These are phyloP conservation scores for Hyphopichia fennica DNA, from an alignment of 1,139 yeast genomes.

Conservation along the genomic window DNA sequence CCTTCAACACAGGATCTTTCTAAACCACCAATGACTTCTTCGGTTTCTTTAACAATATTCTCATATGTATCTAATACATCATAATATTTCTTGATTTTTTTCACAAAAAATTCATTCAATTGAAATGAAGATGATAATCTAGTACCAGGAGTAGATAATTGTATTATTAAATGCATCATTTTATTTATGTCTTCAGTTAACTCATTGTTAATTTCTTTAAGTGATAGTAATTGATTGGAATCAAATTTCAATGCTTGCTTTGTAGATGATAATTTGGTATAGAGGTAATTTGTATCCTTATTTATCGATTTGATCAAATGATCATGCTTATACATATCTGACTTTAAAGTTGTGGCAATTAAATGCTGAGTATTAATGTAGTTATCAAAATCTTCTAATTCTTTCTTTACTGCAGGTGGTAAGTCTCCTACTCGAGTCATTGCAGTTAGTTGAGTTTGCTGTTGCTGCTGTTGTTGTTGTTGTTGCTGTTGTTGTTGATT, in stretches of 20 bases:
- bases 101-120: constrained; percentile 46
- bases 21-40: constrained; percentile 43
- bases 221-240: constrained; percentile 31
- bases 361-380: constrained; percentile 83
- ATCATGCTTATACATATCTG: constrained; percentile 63
- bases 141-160: constrained; percentile 67
- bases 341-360: constrained; percentile 74
- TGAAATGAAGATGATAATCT: constrained; percentile 56
- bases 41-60: constrained; percentile 71
- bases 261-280: constrained; percentile 61
- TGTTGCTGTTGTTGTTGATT: constrained; percentile 11
- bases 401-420: constrained; percentile 69
- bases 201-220: constrained; percentile 53
- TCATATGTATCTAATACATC: constrained; percentile 70
- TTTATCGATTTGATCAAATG: constrained; percentile 79
- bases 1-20: constrained; percentile 48
- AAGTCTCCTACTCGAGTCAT: constrained; percentile 87
- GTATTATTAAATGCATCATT: constrained; percentile 65
- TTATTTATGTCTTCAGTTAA: constrained; percentile 66
- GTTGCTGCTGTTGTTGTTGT: constrained; percentile 33
- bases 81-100: constrained; percentile 67
- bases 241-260: constrained; percentile 62
- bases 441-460: constrained; percentile 61
- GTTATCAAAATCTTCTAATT: constrained; percentile 77
- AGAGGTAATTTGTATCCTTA: constrained; percentile 73